phyloP scores from a whole-genome alignment of 1,284 basidiomycete genomes.

The Fistulinella cinereoalba region DNA sequence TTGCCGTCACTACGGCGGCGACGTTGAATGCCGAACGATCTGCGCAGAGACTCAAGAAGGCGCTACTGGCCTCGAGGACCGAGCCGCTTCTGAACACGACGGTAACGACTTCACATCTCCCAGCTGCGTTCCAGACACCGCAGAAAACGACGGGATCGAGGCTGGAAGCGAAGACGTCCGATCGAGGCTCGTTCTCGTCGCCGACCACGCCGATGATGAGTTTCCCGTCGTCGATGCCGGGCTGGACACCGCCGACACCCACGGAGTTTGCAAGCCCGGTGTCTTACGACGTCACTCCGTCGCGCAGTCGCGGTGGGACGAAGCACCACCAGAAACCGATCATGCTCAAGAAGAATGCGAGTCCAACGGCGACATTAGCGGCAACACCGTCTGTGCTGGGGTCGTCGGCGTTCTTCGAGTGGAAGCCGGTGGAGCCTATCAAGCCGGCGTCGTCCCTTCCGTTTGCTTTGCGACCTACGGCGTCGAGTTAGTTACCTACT shows the following conservation, averaged over 20 bases:
- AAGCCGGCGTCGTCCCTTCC: conserved; percentile 35
- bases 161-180: neutral
- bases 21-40: conserved; percentile 76
- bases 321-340: conserved; percentile 46
- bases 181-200: conserved; percentile 1
- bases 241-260: conserved; percentile 21
- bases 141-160: conserved; percentile 15
- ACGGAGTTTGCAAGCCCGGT: conserved; percentile 17
- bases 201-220: conserved; percentile 22
- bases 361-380: conserved; percentile 7
- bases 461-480: conserved; percentile 24
- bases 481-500: no score
- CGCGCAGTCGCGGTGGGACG: conserved; percentile 25
- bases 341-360: conserved; percentile 41
- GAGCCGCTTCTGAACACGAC: conserved; percentile 65
- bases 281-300: conserved; percentile 28
- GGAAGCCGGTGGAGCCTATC: conserved; percentile 60
- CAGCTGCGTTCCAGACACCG: conserved; percentile 42
- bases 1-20: conserved; percentile 70
- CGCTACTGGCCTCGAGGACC: conserved; percentile 57
- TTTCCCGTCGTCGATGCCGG: conserved; percentile 21
- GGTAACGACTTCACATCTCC: conserved; percentile 40
- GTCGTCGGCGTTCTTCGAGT: conserved; percentile 47
- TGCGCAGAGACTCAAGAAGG: conserved; percentile 65
- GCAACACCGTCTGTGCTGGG: neutral